phyloP scores from a whole-genome alignment of 176 grass and related monocot genomes.

The Metroxylon sagu region DNA sequence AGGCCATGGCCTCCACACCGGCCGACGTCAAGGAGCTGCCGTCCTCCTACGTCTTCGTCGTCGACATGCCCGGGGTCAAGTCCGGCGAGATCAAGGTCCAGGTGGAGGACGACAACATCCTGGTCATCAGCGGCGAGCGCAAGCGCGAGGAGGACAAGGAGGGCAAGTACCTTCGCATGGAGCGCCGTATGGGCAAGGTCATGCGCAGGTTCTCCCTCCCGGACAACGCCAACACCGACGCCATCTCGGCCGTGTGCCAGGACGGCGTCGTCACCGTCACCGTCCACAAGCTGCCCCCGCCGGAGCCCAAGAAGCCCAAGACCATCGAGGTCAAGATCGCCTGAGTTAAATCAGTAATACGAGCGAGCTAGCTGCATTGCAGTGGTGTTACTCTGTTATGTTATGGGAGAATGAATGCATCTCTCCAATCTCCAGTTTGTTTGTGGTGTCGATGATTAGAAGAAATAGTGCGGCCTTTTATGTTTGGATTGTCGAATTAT shows the following conservation, averaged over 20 bases:
- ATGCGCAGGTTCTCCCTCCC: slow-evolving; percentile 46
- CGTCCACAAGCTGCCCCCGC: slow-evolving; percentile 43
- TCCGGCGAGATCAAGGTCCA: slow-evolving; percentile 39
- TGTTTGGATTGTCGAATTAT: too few species aligned
- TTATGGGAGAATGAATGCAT: too few species aligned
- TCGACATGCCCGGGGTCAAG: slow-evolving; percentile 46
- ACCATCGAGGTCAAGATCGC: slow-evolving; percentile 42
- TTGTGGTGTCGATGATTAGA: too few species aligned
- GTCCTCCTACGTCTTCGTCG: slow-evolving; percentile 27
- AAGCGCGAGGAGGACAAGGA: background rate
- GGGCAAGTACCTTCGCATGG: slow-evolving; percentile 49
- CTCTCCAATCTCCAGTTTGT: too few species aligned
- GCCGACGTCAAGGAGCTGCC: slow-evolving; percentile 64
- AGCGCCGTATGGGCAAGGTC: slow-evolving; percentile 63
- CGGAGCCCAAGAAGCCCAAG: slow-evolving; percentile 46
- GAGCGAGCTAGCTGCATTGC: too few species aligned
- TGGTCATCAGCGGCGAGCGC: slow-evolving; percentile 48
- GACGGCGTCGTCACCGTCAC: slow-evolving; percentile 59
- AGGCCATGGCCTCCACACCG: slow-evolving; percentile 61
- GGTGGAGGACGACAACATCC: slow-evolving; percentile 59
- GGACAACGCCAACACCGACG: slow-evolving; percentile 38
- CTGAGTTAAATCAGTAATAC: background rate
- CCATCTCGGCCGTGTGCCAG: slow-evolving; percentile 32
- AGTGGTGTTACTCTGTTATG: too few species aligned
- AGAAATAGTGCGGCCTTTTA: too few species aligned